Evolutionary conservation across 1,284 basidiomycete genomes (phyloP), one percentile per base, ranked within the genome.

Genomic region (Cutaneotrichosporon mucoides): DNA sequence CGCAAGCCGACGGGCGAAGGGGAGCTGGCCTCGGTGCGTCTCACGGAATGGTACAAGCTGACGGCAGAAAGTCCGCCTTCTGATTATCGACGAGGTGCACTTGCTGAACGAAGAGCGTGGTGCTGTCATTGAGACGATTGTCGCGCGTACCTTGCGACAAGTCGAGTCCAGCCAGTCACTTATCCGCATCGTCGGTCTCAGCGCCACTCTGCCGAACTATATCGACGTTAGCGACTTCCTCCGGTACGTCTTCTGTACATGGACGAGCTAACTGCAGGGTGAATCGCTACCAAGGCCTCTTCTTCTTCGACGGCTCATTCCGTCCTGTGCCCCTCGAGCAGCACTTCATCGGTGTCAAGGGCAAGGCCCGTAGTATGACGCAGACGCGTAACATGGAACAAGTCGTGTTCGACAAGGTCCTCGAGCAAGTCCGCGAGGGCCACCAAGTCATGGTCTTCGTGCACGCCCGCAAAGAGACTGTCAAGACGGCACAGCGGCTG

Each of bases 391-490:
- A 95, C 69, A 83, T 99, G 57, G 96, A 99, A 75, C 82, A 83
- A 40, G 92, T 93, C 34, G 87, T 91, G 2, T 99, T 90, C 70
- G 85, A 96, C 69, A 98, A 97, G 78, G 81, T 79, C 0, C 40
- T 71, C 33, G 87, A 89, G 48, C 81, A 96, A 8, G 89, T 96
- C 12, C 82, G 80, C 52, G 85, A 87, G 69, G 94, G 92, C 0
- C 96, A 99, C 77, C 96, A 99, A 77, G 93, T 98, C 59, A 99
- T 99, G 95, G 92, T 99, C 0, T 99, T 99, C 72, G 96, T 99
- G 9, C 96, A 99, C 76, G 92, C 96, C 13, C 85, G 96, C 35
- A 99, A 97, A 77, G 96, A 99, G 72, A 99, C 96, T 0, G 96
- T 99, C 62, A 97, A 96, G 74, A 86, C 91, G 0, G 93, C 94